Evolutionary conservation across 2,329 filamentous ascomycete genomes (phyloP), one percentile per base, ranked within the genome.

Genomic region (Claviceps pazoutovae): DNA sequence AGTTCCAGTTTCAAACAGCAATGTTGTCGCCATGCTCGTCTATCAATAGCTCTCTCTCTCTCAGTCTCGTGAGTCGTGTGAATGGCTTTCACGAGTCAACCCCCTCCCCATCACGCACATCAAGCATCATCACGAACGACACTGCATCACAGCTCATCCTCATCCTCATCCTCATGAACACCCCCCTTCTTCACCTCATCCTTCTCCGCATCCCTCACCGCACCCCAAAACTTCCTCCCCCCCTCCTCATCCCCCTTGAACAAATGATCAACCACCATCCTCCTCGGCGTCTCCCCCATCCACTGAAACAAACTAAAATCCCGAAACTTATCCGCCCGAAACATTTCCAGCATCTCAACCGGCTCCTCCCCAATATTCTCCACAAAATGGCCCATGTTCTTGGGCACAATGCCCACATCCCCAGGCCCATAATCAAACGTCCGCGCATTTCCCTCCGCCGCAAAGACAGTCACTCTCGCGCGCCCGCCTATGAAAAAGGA

Each of bases 341-440:
- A 85, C 16, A 90, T 80, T 66, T 90, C 86, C 11, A 90, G 69
- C 65, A 89, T 84, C 62, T 87, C 81, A 2, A 90, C 67, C 17
- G 84, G 78, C 63, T 88, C 84, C 48, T 86, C 79, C n/a, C 84
- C 82, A 42, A 87, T 79, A 59, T 89, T 89, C 73, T 91, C 85
- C 51, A 91, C 84, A 62, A 88, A 90, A 62, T 90, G 85, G 3
- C 83, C 86, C 74, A 86, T 87, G 62, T 86, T 87, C 60, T 74
- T 74, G 0, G 86, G 86, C 5, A 90, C 84, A 56, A 89, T 85
- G 14, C 83, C 86, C 0, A 88, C 83, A 59, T 90, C 86, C 2
- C 86, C 86, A 1, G 83, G 76, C 5, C 76, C 69, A 64, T 86
- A 90, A 68, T 90, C 81, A 61, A 90, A 90, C 0, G 86, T 90